Conservation (phyloP, 1,284 basidiomycete genomes). For the Naganishia sp. region DNA sequence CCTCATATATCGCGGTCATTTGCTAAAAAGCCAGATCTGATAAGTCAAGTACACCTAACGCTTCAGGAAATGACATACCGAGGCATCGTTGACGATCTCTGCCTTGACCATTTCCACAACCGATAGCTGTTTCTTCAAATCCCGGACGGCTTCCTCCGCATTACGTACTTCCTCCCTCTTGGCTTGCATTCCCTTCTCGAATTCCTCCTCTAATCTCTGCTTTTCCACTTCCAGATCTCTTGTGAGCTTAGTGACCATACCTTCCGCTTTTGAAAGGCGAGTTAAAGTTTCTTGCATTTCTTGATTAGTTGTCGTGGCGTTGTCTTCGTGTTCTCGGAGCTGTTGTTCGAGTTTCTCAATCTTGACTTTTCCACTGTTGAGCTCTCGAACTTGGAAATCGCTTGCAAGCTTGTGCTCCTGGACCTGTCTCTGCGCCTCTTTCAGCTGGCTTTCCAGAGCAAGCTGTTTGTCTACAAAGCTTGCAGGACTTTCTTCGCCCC, state of each 20-base stretch:
- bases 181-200: slow-evolving; percentile 53
- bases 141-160: slow-evolving; percentile 41
- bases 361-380: slow-evolving; percentile 34
- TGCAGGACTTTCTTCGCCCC: slow-evolving; percentile 3
- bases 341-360: slow-evolving; percentile 44
- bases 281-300: slow-evolving; percentile 43
- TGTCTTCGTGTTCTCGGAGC: slow-evolving; percentile 38
- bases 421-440: slow-evolving; percentile 31
- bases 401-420: slow-evolving; percentile 30
- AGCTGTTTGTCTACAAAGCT: slow-evolving; percentile 4
- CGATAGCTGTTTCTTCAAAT: slow-evolving; percentile 35
- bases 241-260: slow-evolving; percentile 44
- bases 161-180: slow-evolving; percentile 48
- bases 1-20: slow-evolving; percentile 34
- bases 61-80: background rate
- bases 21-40: background rate
- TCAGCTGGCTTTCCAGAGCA: slow-evolving; percentile 18
- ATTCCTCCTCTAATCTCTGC: slow-evolving; percentile 46
- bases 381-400: slow-evolving; percentile 33
- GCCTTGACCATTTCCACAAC: slow-evolving; percentile 27
- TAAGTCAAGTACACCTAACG: background rate
- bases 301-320: slow-evolving; percentile 36
- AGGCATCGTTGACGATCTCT: slow-evolving; percentile 25
- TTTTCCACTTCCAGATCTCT: slow-evolving; percentile 47
- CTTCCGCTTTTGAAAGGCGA: slow-evolving; percentile 40